A percentile compares a stretch with the other conserved stretches of the same genome.
These are phyloP conservation scores for Pseudoneurospora amorphoporcata DNA, from an alignment of 495 filamentous ascomycete genomes.

Conservation along the genomic window DNA sequence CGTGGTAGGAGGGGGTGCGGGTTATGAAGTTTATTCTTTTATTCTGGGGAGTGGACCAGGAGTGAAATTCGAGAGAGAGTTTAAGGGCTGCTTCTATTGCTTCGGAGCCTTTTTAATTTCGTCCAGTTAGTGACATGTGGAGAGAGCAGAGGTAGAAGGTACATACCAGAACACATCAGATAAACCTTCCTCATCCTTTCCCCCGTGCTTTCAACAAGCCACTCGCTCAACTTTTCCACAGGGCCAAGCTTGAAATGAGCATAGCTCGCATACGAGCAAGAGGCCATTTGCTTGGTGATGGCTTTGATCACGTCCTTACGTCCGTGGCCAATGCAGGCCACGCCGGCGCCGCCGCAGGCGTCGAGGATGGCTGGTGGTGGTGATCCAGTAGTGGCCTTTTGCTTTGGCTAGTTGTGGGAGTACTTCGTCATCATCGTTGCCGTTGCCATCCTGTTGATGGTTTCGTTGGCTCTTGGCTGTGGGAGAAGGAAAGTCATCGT, in stretches of 20 bases:
- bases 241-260: conserved; percentile 28
- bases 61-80: conserved; percentile 51
- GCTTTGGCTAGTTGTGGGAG: conserved; percentile 4
- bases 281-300: conserved; percentile 21
- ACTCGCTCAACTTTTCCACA: conserved; percentile 26
- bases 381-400: conserved; percentile 21
- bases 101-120: conserved; percentile 45
- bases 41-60: conserved; percentile 28
- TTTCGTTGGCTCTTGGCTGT: background rate
- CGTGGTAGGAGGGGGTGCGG: conserved; percentile 59
- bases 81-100: conserved; percentile 63
- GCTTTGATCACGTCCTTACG: conserved; percentile 30
- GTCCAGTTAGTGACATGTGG: too few relatives aligned
- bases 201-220: conserved; percentile 32
- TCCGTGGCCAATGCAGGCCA: conserved; percentile 41
- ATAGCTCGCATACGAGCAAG: conserved; percentile 31
- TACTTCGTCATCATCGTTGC: background rate
- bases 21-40: conserved; percentile 45
- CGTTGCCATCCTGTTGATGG: background rate
- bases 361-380: conserved; percentile 52
- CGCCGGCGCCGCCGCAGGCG: conserved; percentile 39
- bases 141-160: background rate
- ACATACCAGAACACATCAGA: conserved; percentile 44
- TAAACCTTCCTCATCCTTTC: conserved; percentile 35
- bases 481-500: background rate